Evolutionary conservation across 148 eudicot species (phyloP).

Genomic region (Chenopodium suecicum): DNA sequence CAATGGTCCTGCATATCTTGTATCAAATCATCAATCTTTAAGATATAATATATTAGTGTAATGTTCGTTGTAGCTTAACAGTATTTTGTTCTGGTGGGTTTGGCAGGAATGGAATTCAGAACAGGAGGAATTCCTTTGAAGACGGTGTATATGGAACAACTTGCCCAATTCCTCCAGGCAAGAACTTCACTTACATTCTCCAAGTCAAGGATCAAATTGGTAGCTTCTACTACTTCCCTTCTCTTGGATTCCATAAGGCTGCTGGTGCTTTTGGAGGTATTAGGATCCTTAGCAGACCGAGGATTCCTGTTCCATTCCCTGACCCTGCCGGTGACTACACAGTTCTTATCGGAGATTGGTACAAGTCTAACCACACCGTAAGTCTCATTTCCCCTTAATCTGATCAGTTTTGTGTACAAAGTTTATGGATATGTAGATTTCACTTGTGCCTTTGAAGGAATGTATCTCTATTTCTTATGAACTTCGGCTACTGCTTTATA

Average conservation of each 20-base stretch:
- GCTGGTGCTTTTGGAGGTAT: conserved; percentile 96
- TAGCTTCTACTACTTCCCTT: conserved; percentile 91
- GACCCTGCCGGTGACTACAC: conserved; percentile 78
- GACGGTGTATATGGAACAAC: conserved; percentile 96
- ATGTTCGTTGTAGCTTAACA: background rate
- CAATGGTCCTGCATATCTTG: background rate
- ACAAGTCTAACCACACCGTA: conserved; percentile 87
- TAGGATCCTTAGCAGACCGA: conserved; percentile 80
- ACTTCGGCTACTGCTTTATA: background rate
- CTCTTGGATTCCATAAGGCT: conserved; percentile 86
- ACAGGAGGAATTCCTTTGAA: conserved; percentile 84
- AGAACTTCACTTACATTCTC: conserved; percentile 84
- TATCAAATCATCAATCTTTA: background rate
- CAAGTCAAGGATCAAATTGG: conserved; percentile 98
- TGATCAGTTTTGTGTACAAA: background rate
- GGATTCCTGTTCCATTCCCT: conserved; percentile 79
- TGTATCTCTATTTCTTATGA: background rate
- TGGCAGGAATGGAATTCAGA: conserved; percentile 80
- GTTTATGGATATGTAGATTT: background rate
- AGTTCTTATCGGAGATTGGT: conserved; percentile 93
- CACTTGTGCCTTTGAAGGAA: no score
- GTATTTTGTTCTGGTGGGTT: background rate
- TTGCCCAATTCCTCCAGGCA: conserved; percentile 98
- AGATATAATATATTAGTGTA: background rate
- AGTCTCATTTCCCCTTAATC: background rate